Evolutionary conservation across 345 rosid species (phyloP).

Genomic region (Rhodamnia argentea): DNA sequence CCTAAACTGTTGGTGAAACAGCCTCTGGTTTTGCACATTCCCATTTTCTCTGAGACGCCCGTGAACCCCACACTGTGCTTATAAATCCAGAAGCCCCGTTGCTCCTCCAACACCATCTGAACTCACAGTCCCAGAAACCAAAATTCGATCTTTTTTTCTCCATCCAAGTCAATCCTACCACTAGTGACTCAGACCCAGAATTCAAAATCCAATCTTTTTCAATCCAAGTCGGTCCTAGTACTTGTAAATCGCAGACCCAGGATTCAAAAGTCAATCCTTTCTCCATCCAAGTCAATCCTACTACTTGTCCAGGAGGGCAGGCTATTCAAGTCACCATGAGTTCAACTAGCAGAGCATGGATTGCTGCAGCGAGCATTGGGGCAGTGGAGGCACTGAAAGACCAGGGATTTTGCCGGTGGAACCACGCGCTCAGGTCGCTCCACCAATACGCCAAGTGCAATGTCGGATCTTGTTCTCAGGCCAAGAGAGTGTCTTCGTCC

Average conservation of each 20-base stretch:
- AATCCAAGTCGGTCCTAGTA: background rate
- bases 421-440: slow-evolving; percentile 2
- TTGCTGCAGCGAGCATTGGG: slow-evolving; percentile 11
- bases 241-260: background rate
- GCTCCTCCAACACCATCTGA: background rate
- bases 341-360: background rate
- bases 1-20: background rate
- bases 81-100: background rate
- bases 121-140: background rate
- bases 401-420: slow-evolving; percentile 22
- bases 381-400: slow-evolving; percentile 16
- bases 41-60: background rate
- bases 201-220: background rate
- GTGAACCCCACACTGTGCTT: background rate
- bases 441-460: slow-evolving; percentile 9
- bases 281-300: background rate
- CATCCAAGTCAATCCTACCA: background rate
- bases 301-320: background rate
- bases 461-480: slow-evolving; percentile 28
- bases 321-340: background rate
- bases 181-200: background rate
- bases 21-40: background rate
- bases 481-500: slow-evolving; percentile 7
- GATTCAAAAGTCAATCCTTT: background rate
- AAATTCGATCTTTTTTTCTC: background rate